Evolutionary conservation across 2,329 filamentous ascomycete genomes (phyloP).

Genomic region (Cercospora sojina): DNA sequence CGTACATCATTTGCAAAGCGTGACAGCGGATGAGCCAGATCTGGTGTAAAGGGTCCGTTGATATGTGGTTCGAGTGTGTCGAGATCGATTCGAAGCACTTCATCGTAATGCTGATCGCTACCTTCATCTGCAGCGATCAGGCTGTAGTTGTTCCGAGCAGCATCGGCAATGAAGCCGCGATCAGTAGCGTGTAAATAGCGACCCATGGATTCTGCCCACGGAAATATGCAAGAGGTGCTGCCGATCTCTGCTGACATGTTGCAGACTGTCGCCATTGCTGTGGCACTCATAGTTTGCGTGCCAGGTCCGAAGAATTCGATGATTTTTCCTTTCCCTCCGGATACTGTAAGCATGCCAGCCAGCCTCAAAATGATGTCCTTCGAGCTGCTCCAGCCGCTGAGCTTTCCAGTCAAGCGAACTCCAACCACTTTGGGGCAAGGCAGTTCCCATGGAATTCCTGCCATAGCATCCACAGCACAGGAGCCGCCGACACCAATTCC

Average conservation of each 20-base stretch:
- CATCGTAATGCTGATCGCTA: slow-evolving; percentile 75
- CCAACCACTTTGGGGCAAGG: slow-evolving; percentile 96
- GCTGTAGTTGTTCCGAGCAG: slow-evolving; percentile 75
- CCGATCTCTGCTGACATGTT: slow-evolving; percentile 60
- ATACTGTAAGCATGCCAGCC: slow-evolving; percentile 92
- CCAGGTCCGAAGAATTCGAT: slow-evolving; percentile 57
- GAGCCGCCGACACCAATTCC: slow-evolving; percentile 94
- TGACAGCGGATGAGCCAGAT: slow-evolving; percentile 93
- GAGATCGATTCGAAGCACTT: slow-evolving; percentile 93
- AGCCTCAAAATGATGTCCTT: slow-evolving; percentile 99
- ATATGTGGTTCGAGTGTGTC: slow-evolving; percentile 90
- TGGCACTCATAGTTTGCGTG: slow-evolving; percentile 69
- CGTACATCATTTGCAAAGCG: slow-evolving; percentile 93
- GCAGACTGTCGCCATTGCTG: slow-evolving; percentile 81
- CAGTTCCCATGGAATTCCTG: slow-evolving; percentile 91
- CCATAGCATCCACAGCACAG: slow-evolving; percentile 97
- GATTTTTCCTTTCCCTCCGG: slow-evolving; percentile 82
- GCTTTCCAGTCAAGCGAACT: slow-evolving; percentile 83
- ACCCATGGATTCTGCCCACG: slow-evolving; percentile 92
- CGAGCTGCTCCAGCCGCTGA: slow-evolving; percentile 86
- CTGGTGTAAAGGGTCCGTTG: slow-evolving; percentile 96
- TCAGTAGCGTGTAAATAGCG: slow-evolving; percentile 91
- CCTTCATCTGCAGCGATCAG: slow-evolving; percentile 84
- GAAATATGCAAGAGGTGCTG: slow-evolving; percentile 92
- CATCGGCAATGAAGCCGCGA: slow-evolving; percentile 84